Evolutionary conservation across 208 protist genomes (phyloP), one percentile per base, ranked within the genome.

Genomic region (Acanthamoeba lenticulata): DNA sequence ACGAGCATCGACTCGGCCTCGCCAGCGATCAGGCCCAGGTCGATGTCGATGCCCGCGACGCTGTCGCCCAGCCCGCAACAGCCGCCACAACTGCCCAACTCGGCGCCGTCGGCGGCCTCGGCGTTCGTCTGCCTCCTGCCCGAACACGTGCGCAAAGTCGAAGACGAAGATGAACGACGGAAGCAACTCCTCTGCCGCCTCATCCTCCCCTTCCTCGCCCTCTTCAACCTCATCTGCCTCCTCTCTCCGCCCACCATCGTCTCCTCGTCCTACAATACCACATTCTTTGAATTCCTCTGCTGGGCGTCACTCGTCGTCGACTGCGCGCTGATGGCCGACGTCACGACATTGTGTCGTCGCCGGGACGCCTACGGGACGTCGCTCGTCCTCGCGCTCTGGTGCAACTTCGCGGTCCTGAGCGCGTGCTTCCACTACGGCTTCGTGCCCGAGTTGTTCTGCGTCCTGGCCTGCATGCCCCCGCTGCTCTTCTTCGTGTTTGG

Each of bases 401-500:
- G 19, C 74, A 85, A 85, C 74, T 85, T 85, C 74, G 7, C 29
- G 36, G 85, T 91, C 29, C n/a, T 91, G 11, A 44, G 4, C 44
- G 32, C 38, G 13, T 91, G 85, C 57, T n/a, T 91, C 55, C 24
- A 74, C 44, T 67, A 91, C 57, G 85, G 85, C 49, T 40, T 72
- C 38, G 27, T 72, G 4, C 13, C 55, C 4, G 85, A 91, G 21
- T 32, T 74, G 6, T 67, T 74, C 52, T 32, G 32, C 38, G 32
- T 62, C 19, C 38, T 91, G 19, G 57, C 57, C 21, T n/a, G n/a
- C 49, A 32, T 91, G 9, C 85, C 85, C 2, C 57, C 57, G 29
- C 34, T 91, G 4, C 55, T 91, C 36, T 91, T 91, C 85, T 91
- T 91, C 85, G 57, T 91, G 19, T 91, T 91, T 24, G 52, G 85